These are phyloP conservation scores for Pharus latifolius DNA, from an alignment of 176 grass and related monocot genomes.

Conservation along the genomic window DNA sequence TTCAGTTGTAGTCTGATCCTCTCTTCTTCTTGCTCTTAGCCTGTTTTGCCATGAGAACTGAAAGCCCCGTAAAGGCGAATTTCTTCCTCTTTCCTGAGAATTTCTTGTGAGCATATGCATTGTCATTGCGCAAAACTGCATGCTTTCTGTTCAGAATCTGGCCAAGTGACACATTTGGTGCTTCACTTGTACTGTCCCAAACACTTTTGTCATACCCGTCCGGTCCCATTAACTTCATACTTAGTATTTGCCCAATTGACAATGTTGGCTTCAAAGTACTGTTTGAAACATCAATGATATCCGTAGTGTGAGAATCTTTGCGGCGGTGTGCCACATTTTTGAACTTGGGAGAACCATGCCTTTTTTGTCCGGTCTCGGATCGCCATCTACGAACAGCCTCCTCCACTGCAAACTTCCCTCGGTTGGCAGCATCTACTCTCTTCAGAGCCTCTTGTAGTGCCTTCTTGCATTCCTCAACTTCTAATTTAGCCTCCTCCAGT, in stretches of 20 bases:
- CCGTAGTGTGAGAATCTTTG: constrained; percentile 18
- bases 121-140: constrained; percentile 14
- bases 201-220: constrained; percentile 42
- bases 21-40: constrained; percentile 73
- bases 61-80: constrained; percentile 57
- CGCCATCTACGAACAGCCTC: constrained; percentile 36
- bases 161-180: constrained; percentile 48
- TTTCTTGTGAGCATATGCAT: constrained; percentile 10
- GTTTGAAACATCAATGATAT: constrained; percentile 8
- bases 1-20: background rate
- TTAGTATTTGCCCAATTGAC: constrained; percentile 86
- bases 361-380: constrained; percentile 13
- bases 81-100: constrained; percentile 62
- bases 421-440: constrained; percentile 46
- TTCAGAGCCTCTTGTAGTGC: constrained; percentile 52
- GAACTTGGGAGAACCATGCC: constrained; percentile 36
- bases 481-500: constrained; percentile 48
- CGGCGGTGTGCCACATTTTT: constrained; percentile 31
- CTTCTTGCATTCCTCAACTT: constrained; percentile 47
- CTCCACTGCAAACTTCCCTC: constrained; percentile 42
- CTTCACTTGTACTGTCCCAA: constrained; percentile 30
- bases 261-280: constrained; percentile 34
- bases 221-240: constrained; percentile 74
- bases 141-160: constrained; percentile 69
- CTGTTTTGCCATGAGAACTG: constrained; percentile 61